Conservation (phyloP, 306 rosid species). For the Quercus glauca region DNA sequence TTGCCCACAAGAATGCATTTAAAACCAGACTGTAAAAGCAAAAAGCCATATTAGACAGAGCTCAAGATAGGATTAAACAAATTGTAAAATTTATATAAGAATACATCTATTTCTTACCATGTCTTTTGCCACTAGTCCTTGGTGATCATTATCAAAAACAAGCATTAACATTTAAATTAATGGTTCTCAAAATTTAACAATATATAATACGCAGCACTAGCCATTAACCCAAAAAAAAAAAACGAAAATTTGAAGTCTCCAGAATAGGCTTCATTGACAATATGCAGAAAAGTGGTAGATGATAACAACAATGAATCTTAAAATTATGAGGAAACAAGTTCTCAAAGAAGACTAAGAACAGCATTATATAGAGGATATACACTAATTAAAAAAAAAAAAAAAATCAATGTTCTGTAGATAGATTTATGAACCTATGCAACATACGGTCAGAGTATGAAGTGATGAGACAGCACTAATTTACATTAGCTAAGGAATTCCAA, state of each 20-base stretch:
- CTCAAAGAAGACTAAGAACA: not conserved
- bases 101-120: not conserved
- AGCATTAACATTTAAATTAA: not conserved
- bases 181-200: not conserved
- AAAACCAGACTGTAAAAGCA: conserved; percentile 54
- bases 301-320: not conserved
- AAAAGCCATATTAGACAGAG: conserved; percentile 13
- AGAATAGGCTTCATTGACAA: not conserved
- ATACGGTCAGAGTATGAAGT: conserved; percentile 1
- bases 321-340: not conserved
- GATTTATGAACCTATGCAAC: not conserved
- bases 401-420: not conserved
- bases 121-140: not conserved
- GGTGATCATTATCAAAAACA: not conserved
- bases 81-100: not conserved
- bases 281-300: not conserved
- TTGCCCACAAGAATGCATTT: conserved; percentile 52
- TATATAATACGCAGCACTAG: not conserved
- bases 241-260: not conserved
- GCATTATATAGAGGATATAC: not conserved
- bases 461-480: not conserved
- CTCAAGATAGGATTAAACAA: conserved; percentile 2
- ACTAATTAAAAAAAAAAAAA: not conserved
- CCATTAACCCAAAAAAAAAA: not conserved
- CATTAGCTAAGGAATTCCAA: not conserved